Conservation (phyloP, 2,329 filamentous ascomycete genomes). For the Penicillium oxalicum region DNA sequence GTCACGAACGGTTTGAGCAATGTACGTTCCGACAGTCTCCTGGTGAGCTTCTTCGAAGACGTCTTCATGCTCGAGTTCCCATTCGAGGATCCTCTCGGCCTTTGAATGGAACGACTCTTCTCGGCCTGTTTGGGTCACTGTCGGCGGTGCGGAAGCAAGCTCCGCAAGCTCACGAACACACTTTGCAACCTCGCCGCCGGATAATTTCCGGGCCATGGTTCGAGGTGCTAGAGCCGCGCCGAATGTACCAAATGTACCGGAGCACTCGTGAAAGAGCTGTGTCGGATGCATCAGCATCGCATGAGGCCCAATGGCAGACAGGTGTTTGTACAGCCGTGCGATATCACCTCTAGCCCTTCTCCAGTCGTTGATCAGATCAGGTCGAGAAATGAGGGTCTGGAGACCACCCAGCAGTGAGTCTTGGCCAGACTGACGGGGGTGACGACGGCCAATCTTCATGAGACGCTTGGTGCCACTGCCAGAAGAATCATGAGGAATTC, state of each 20-base stretch:
- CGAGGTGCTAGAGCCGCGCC: background rate
- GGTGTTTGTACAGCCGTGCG: slow-evolving; percentile 15
- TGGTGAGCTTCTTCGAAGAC: slow-evolving; percentile 21
- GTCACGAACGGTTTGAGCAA: slow-evolving; percentile 33
- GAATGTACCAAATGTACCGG: slow-evolving; percentile 43
- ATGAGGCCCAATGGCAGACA: slow-evolving; percentile 24
- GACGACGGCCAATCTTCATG: slow-evolving; percentile 22
- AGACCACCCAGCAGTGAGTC: slow-evolving; percentile 10
- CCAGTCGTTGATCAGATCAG: slow-evolving; percentile 2
- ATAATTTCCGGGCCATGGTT: slow-evolving; percentile 1
- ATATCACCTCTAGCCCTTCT: slow-evolving; percentile 5
- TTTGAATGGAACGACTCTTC: slow-evolving; percentile 2
- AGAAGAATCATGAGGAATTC: background rate
- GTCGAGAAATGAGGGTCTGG: slow-evolving; percentile 26
- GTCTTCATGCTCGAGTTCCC: slow-evolving; percentile 32
- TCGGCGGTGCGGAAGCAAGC: slow-evolving; percentile 15
- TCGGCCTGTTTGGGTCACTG: background rate
- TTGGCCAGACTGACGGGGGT: slow-evolving; percentile 5
- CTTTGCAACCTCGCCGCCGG: slow-evolving; percentile 12
- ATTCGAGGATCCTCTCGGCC: slow-evolving; percentile 32
- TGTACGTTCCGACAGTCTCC: slow-evolving; percentile 23
- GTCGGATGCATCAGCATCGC: slow-evolving; percentile 35
- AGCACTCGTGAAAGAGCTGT: slow-evolving; percentile 35
- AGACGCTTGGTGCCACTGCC: slow-evolving; percentile 17
- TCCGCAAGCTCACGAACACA: slow-evolving; percentile 26